phyloP scores from a whole-genome alignment of 2,329 filamentous ascomycete genomes.

The Talaromyces sp. region DNA sequence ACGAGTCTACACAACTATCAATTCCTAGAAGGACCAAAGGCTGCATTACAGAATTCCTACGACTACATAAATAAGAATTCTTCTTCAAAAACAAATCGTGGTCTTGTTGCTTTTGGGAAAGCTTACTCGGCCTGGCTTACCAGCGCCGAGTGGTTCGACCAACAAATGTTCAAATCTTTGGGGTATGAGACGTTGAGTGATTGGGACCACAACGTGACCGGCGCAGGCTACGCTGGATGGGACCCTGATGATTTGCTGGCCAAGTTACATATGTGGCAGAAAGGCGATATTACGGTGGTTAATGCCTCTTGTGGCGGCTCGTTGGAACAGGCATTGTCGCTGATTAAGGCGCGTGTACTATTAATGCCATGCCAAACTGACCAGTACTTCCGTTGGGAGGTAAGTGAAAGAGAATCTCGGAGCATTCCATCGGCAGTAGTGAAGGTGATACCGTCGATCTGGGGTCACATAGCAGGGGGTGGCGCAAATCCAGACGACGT shows the following conservation, averaged over 20 bases:
- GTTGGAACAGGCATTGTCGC: conserved; percentile 14
- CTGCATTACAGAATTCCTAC: conserved; percentile 34
- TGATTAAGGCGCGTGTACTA: conserved; percentile 19
- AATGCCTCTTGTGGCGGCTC: conserved; percentile 14
- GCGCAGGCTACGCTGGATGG: conserved; percentile 30
- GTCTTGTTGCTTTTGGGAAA: conserved; percentile 41
- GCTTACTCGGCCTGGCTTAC: conserved; percentile 46
- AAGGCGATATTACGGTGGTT: conserved; percentile 30
- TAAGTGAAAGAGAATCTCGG: conserved; percentile 15
- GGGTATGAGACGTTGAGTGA: too few relatives aligned
- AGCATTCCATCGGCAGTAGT: conserved; percentile 14
- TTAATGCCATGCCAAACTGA: conserved; percentile 33
- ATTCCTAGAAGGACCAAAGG: conserved; percentile 44
- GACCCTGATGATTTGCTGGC: conserved; percentile 40
- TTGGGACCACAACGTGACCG: too few relatives aligned
- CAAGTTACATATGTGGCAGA: conserved; percentile 43
- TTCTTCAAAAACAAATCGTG: conserved; percentile 18
- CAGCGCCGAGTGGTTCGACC: conserved; percentile 42
- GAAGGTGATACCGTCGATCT: conserved; percentile 23
- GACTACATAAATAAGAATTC: conserved; percentile 35
- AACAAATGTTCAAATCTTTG: conserved; percentile 18
- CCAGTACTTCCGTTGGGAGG: conserved; percentile 31
- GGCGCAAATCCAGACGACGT: conserved; percentile 20
- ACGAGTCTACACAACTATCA: conserved; percentile 45
- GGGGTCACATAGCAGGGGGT: conserved; percentile 27